phyloP scores from a whole-genome alignment of 2,329 filamentous ascomycete species.

The Alternaria ventricosa region DNA sequence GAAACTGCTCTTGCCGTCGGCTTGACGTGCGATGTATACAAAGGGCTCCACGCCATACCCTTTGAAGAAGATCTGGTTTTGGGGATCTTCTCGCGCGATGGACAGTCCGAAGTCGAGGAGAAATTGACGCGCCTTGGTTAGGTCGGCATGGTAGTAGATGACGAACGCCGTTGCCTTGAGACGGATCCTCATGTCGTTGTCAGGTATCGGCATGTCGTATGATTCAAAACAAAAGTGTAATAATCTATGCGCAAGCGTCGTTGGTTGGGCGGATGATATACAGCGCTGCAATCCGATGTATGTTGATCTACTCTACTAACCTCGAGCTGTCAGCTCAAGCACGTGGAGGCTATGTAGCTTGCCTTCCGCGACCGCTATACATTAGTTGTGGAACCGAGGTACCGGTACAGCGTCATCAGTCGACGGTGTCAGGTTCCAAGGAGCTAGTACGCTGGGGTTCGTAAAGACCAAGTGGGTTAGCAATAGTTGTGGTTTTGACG shows the following conservation, averaged over 20 bases:
- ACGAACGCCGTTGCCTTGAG: conserved; percentile 8
- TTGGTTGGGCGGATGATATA: background rate
- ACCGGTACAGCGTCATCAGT: background rate
- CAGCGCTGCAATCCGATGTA: background rate
- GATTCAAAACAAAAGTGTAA: background rate
- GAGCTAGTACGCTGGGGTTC: background rate
- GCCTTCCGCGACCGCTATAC: background rate
- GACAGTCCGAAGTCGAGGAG: conserved; percentile 22
- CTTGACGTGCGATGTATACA: background rate
- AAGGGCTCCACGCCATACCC: conserved; percentile 25
- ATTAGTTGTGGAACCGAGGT: background rate
- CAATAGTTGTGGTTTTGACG: background rate
- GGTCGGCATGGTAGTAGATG: conserved; percentile 20
- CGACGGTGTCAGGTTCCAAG: background rate
- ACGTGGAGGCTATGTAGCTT: background rate
- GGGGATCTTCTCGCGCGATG: conserved; percentile 5
- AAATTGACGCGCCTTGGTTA: conserved; percentile 18
- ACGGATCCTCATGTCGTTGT: background rate
- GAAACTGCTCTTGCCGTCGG: background rate
- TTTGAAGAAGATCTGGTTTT: conserved; percentile 59
- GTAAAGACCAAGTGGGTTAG: background rate
- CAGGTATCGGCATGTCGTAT: conserved; percentile 2
- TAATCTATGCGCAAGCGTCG: background rate
- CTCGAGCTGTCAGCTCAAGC: background rate
- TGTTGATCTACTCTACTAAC: background rate